Evolutionary conservation across 805 yeast species (phyloP).

Genomic region (Yarrowia sp.): DNA sequence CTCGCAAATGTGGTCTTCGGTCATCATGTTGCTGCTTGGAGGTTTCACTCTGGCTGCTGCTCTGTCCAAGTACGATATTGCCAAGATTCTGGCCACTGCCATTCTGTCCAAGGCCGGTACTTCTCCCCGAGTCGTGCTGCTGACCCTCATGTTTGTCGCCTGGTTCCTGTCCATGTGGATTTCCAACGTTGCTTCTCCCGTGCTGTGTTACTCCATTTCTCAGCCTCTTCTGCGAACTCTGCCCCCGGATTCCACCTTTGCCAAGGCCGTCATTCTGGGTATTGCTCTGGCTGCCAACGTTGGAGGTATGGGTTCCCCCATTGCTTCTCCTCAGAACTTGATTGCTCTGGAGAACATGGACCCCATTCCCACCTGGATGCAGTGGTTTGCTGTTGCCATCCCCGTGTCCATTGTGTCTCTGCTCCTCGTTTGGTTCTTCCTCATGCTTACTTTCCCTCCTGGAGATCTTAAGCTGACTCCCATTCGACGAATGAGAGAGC

Average conservation of each 20-base stretch:
- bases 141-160: conserved; percentile 83
- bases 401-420: conserved; percentile 72
- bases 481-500: conserved; percentile 56
- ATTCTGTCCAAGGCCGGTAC: conserved; percentile 83
- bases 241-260: conserved; percentile 73
- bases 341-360: conserved; percentile 85
- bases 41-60: conserved; percentile 97
- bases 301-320: conserved; percentile 97
- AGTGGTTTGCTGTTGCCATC: conserved; percentile 86
- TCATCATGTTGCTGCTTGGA: conserved; percentile 82
- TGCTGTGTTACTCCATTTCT: conserved; percentile 81
- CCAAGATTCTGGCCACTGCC: conserved; percentile 78
- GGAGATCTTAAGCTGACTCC: conserved; percentile 52
- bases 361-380: conserved; percentile 82
- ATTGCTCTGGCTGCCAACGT: conserved; percentile 89
- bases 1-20: conserved; percentile 92
- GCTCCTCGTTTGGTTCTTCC: conserved; percentile 67
- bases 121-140: conserved; percentile 69
- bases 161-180: conserved; percentile 92
- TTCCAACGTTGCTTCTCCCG: conserved; percentile 96
- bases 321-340: conserved; percentile 94
- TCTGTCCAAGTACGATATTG: conserved; percentile 83
- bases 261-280: conserved; percentile 82
- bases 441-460: conserved; percentile 62
- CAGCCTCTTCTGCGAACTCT: conserved; percentile 85